Evolutionary conservation across 2,329 filamentous ascomycete genomes (phyloP), one percentile per base, ranked within the genome.

Genomic region (Arthrobotrys pseudoclavata): DNA sequence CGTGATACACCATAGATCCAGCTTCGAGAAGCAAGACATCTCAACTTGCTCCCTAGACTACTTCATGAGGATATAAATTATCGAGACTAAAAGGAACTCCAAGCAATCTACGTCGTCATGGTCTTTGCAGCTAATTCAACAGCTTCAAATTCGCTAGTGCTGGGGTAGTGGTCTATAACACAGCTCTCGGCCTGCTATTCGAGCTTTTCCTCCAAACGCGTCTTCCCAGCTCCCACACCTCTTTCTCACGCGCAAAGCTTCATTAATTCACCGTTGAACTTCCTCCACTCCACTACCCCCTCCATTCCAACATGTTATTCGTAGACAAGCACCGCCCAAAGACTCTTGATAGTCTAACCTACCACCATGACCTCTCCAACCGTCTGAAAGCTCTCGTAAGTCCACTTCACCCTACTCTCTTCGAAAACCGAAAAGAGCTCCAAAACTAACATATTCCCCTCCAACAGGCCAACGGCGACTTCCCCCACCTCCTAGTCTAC

Each of bases 401-500:
- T 50, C 20, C 68, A 78, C 81, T 22, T 18, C 31, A 22, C 34
- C 15, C 20, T 42, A 12, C 31, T 34, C 7, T 6, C 31, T 34
- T 9, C 12, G 6, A 9, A 34, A 9, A 34, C 31, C 31, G 12
- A 4, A 13, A 42, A 22, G 76, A 45, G 20, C 20, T 15, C 18
- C 18, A 37, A 24, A 60, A 64, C 66, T 67, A 69, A 64, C 79
- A 18, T 40, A 13, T 15, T n/a, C n/a, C 37, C 4, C 29, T n/a
- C 57, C 13, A 26, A 45, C n/a, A 97, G 94, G 96, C 96, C 68
- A 93, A 96, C 88, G 94, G 95, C 81, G 96, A 99, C 84, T 99
- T 99, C 83, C 96, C 96, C 61, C 96, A 99, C 85, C 90, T 99
- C 55, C 92, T 99, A 79, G 92, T 99, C 80, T 99, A 98, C 83